These are phyloP conservation scores for Puccinia coronata DNA, from an alignment of 1,284 basidiomycete species.

Conservation along the genomic window DNA sequence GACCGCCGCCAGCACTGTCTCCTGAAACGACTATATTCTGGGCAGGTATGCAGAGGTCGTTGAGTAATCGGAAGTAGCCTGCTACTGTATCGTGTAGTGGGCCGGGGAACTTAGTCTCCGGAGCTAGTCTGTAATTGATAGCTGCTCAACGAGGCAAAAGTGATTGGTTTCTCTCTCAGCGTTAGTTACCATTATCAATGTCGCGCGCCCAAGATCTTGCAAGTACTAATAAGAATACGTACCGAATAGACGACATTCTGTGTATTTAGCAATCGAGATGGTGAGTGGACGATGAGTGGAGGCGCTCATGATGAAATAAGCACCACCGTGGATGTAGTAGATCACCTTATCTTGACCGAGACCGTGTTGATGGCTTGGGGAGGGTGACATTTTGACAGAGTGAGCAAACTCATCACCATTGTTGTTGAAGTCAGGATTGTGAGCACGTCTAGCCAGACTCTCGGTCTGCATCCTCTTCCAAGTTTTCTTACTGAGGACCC, in stretches of 20 bases:
- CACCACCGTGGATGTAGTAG: slow-evolving; percentile 91
- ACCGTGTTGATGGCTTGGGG: slow-evolving; percentile 24
- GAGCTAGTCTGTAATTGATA: slow-evolving; percentile 93
- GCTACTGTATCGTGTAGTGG: slow-evolving; percentile 86
- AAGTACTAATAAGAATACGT: too few species aligned
- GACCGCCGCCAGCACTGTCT: slow-evolving; percentile 89
- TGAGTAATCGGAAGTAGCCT: slow-evolving; percentile 81
- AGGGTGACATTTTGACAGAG: background rate
- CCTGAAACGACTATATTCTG: slow-evolving; percentile 68
- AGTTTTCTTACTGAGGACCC: slow-evolving; percentile 87
- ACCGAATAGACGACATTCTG: slow-evolving; percentile 90
- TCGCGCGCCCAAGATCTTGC: too few species aligned
- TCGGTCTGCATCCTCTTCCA: slow-evolving; percentile 86
- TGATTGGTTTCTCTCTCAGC: background rate
- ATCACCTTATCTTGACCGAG: slow-evolving; percentile 65
- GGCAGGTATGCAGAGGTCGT: slow-evolving; percentile 85
- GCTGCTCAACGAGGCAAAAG: background rate
- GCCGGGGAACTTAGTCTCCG: slow-evolving; percentile 90
- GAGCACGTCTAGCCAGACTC: slow-evolving; percentile 61
- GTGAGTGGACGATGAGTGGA: slow-evolving; percentile 91
- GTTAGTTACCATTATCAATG: too few species aligned
- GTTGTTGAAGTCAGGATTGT: background rate
- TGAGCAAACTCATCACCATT: background rate
- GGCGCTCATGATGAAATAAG: slow-evolving; percentile 90
- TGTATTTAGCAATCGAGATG: slow-evolving; percentile 84